Evolutionary conservation across 1,284 basidiomycete genomes (phyloP).

Genomic region (Peniophora sp.): DNA sequence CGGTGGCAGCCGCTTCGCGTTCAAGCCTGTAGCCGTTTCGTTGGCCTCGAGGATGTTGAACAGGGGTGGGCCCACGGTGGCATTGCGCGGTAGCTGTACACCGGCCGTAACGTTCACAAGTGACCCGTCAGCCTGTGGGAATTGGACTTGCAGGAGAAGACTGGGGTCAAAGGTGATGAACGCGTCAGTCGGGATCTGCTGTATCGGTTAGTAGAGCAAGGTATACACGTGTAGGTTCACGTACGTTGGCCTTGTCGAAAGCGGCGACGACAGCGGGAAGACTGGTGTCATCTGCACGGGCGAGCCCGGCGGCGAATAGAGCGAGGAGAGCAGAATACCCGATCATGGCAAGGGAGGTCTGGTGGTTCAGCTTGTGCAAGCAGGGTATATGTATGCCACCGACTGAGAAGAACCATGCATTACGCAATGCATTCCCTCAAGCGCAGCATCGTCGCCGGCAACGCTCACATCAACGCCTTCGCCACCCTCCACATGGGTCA

Average conservation of each 20-base stretch:
- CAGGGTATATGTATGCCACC: no score
- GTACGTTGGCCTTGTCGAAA: not conserved
- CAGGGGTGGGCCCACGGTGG: slow-evolving; percentile 32
- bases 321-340: not conserved
- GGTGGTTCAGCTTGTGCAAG: no score
- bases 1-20: slow-evolving; percentile 11
- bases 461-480: no score
- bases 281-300: not conserved
- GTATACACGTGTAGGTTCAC: not conserved
- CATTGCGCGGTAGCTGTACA: slow-evolving; percentile 30
- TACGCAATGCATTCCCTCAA: no score
- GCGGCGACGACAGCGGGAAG: not conserved
- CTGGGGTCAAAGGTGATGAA: slow-evolving; percentile 2
- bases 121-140: slow-evolving; percentile 20
- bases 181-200: not conserved
- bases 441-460: no score
- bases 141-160: slow-evolving; percentile 2
- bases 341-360: not conserved
- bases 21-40: slow-evolving; percentile 14
- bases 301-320: not conserved
- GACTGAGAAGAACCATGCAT: no score
- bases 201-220: not conserved
- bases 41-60: slow-evolving; percentile 23
- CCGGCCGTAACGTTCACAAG: slow-evolving; percentile 30
- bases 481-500: no score